These are phyloP conservation scores for Starmerella potacharoeniae DNA, from an alignment of 805 yeast species.

Conservation along the genomic window DNA sequence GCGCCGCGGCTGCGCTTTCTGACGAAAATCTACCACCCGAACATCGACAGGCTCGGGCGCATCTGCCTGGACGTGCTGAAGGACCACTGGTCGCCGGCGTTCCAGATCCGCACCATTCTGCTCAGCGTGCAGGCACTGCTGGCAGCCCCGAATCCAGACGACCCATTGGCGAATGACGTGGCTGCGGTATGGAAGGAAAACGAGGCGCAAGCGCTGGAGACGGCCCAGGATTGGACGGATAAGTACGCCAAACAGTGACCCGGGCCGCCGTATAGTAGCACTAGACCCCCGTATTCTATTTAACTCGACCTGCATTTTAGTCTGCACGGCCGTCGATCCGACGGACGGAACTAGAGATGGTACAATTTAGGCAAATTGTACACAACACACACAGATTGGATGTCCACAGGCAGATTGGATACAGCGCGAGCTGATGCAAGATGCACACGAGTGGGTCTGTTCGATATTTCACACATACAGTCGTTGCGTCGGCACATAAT, in stretches of 20 bases:
- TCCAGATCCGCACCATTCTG: conserved; percentile 85
- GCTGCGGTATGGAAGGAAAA: conserved; percentile 93
- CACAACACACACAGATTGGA: too few relatives aligned
- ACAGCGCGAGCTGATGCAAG: too few relatives aligned
- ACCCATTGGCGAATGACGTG: conserved; percentile 94
- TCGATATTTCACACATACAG: too few relatives aligned
- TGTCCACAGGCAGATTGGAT: too few relatives aligned
- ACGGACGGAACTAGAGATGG: too few relatives aligned
- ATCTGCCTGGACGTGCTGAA: conserved; percentile 92
- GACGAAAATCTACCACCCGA: conserved; percentile 92
- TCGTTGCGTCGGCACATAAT: too few relatives aligned
- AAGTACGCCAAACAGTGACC: conserved; percentile 39
- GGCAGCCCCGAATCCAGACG: conserved; percentile 96
- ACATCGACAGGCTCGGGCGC: conserved; percentile 88
- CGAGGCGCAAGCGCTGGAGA: conserved; percentile 65
- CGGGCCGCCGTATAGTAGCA: too few relatives aligned
- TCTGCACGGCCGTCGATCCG: too few relatives aligned
- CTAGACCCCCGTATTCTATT: too few relatives aligned
- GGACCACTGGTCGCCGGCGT: conserved; percentile 95
- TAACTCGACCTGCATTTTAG: too few relatives aligned
- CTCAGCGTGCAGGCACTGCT: conserved; percentile 85
- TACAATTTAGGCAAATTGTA: too few relatives aligned
- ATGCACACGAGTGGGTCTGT: too few relatives aligned
- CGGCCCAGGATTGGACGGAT: conserved; percentile 67
- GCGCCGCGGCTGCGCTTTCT: conserved; percentile 93